These are phyloP conservation scores for Candida quercuum DNA, from an alignment of 805 yeast species.

Conservation along the genomic window DNA sequence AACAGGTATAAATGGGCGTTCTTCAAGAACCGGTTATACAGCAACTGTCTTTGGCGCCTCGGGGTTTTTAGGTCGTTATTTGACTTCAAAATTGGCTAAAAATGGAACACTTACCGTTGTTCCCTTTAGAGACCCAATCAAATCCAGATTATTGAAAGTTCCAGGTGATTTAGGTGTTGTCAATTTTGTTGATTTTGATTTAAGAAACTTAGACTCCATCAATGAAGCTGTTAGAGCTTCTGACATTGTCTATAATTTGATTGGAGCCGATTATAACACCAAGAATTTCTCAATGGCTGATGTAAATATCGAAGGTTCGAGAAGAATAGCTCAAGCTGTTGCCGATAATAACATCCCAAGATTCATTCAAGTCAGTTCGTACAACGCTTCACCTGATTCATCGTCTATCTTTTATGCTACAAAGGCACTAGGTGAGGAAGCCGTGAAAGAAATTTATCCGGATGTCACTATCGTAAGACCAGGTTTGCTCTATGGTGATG, in stretches of 20 bases:
- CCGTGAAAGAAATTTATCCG: slow-evolving; percentile 62
- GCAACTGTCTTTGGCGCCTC: slow-evolving; percentile 85
- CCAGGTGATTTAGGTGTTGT: slow-evolving; percentile 87
- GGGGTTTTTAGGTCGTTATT: slow-evolving; percentile 72
- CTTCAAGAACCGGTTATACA: slow-evolving; percentile 82
- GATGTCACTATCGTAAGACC: slow-evolving; percentile 84
- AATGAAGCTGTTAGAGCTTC: slow-evolving; percentile 75
- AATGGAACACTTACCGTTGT: slow-evolving; percentile 75
- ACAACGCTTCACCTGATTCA: slow-evolving; percentile 67
- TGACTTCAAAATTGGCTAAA: slow-evolving; percentile 68
- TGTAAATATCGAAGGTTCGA: slow-evolving; percentile 73
- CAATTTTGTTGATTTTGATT: slow-evolving; percentile 75
- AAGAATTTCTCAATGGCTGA: slow-evolving; percentile 81
- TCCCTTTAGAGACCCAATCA: slow-evolving; percentile 79
- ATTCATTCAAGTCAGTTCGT: slow-evolving; percentile 72
- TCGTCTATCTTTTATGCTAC: slow-evolving; percentile 70
- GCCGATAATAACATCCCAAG: slow-evolving; percentile 69
- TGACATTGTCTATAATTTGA: slow-evolving; percentile 75
- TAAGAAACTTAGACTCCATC: slow-evolving; percentile 70
- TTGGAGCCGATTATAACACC: slow-evolving; percentile 72
- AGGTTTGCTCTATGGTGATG: slow-evolving; percentile 71
- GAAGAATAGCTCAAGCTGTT: slow-evolving; percentile 69
- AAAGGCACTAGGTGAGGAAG: slow-evolving; percentile 73
- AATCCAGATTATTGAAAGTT: slow-evolving; percentile 72
- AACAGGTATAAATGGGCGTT: slow-evolving; percentile 76